Evolutionary conservation across 1,139 yeast genomes (phyloP).

Genomic region (Debaryomyces robertsiae): DNA sequence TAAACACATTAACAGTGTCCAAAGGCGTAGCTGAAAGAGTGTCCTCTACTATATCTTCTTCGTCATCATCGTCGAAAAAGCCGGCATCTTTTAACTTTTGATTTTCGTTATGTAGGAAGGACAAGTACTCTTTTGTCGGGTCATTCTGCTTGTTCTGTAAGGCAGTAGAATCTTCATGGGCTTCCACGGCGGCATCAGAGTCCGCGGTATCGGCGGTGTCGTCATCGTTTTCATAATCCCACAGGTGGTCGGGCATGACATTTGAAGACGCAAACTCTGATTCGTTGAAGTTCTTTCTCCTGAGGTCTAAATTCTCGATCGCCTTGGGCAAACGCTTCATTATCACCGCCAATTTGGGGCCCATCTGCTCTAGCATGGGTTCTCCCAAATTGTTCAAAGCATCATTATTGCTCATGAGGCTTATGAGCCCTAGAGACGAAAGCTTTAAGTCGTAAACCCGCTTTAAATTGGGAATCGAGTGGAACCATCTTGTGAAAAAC

Average conservation of each 20-base stretch:
- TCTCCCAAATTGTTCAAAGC: constrained; percentile 18
- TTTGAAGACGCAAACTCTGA: constrained; percentile 28
- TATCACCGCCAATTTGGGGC: constrained; percentile 50
- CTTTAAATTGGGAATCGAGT: constrained; percentile 54
- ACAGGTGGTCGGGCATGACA: constrained; percentile 27
- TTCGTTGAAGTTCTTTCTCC: constrained; percentile 52
- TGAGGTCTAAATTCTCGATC: constrained; percentile 61
- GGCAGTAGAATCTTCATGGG: constrained; percentile 6
- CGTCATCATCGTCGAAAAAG: constrained; percentile 41
- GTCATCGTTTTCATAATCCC: constrained; percentile 28
- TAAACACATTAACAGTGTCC: constrained; percentile 69
- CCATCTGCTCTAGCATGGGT: constrained; percentile 30
- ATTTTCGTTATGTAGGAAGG: constrained; percentile 47
- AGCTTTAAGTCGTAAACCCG: constrained; percentile 84
- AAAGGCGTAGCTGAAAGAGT: constrained; percentile 78
- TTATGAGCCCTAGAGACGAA: constrained; percentile 66
- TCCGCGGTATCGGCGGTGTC: constrained; percentile 26
- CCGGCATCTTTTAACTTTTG: constrained; percentile 39
- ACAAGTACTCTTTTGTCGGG: constrained; percentile 38
- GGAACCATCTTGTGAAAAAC: constrained; percentile 73
- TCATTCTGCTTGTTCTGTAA: constrained; percentile 15
- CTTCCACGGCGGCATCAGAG: background rate
- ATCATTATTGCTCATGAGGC: constrained; percentile 40
- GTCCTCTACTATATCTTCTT: constrained; percentile 73
- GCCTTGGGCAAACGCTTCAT: constrained; percentile 72